These are phyloP conservation scores for Colletotrichum echinochloae DNA, from an alignment of 2,329 filamentous ascomycete genomes.

Conservation along the genomic window DNA sequence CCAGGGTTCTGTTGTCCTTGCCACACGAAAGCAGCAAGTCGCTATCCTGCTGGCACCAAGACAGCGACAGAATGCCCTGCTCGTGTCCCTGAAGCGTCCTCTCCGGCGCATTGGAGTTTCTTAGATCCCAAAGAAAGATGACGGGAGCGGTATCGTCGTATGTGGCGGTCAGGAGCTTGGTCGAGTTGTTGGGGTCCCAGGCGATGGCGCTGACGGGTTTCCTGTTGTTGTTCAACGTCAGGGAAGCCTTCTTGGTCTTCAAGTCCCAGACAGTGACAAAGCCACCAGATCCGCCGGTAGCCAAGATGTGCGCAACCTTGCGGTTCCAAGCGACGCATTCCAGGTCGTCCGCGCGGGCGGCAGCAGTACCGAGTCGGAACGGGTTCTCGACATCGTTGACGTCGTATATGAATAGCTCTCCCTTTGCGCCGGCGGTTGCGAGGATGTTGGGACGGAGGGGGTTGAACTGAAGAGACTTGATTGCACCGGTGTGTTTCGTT, in stretches of 20 bases:
- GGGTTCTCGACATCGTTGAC: constrained; percentile 89
- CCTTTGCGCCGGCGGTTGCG: constrained; percentile 92
- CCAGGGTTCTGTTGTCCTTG: constrained; percentile 94
- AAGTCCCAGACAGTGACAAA: constrained; percentile 99
- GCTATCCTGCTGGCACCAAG: constrained; percentile 93
- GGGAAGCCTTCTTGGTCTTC: constrained; percentile 96
- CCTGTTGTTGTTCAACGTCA: constrained; percentile 94
- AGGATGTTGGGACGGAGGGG: constrained; percentile 90
- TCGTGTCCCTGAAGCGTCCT: constrained; percentile 91
- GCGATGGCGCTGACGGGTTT: constrained; percentile 96
- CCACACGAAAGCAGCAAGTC: constrained; percentile 92
- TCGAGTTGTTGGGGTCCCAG: constrained; percentile 96
- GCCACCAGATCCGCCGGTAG: constrained; percentile 90
- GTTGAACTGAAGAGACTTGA: constrained; percentile 98
- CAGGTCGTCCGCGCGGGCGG: constrained; percentile 92
- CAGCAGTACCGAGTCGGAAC: constrained; percentile 87
- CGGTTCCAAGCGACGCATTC: constrained; percentile 99
- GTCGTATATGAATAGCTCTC: constrained; percentile 96
- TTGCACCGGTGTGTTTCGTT: constrained; percentile 89
- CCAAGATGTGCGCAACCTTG: constrained; percentile 95
- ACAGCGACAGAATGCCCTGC: constrained; percentile 90
- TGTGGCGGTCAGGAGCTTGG: constrained; percentile 92
- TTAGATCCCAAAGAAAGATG: constrained; percentile 92
- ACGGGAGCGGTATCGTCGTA: constrained; percentile 89
- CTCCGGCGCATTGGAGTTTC: constrained; percentile 96